Evolutionary conservation across 169 alveolate species (phyloP), one percentile per base, ranked within the genome.

Genomic region (Plasmodium blacklocki): DNA sequence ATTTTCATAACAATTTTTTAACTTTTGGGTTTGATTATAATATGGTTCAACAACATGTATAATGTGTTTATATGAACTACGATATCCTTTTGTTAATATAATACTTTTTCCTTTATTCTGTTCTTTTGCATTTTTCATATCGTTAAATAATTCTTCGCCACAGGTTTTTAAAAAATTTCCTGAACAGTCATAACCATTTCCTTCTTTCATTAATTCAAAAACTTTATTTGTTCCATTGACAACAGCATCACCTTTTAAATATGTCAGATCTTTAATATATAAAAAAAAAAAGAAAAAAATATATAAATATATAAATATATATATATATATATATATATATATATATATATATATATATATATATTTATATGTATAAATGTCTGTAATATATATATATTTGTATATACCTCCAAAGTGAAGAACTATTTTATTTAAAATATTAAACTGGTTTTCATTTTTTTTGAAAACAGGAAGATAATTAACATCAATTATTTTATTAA

Each of bases 381-480:
- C 47, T 39, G 47, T 39, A 39, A 39, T 39, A 39, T 39, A 39
- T 26, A 29, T 60, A n/a, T 2, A 0, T 39, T 43, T n/a, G 14
- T n/a, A 32, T 71, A 21, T 85, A 85, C 92, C 92, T 70, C 92
- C 92, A 85, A 85, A 85, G 54, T 85, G 92, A 43, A 85, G 92
- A 85, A 80, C 85, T 45, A 72, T 54, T 70, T 85, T 85, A 62
- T 64, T 85, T 49, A 85, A 85, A 32, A 85, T 56, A 45, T 60
- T 85, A 49, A 71, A 14, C 39, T 73, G 56, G 19, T 70, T 85
- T 71, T 85, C 87, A 70, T 50, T 49, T 85, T 85, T 85, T 60
- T 52, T 63, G 49, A 85, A 71, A 85, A 85, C 76, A n/a, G 92
- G 92, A 85, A 85, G 72, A 62, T 59, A 18, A 9, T 39, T 56